phyloP scores from a whole-genome alignment of 352 stramenopile species.

The Phytophthora sp. region DNA sequence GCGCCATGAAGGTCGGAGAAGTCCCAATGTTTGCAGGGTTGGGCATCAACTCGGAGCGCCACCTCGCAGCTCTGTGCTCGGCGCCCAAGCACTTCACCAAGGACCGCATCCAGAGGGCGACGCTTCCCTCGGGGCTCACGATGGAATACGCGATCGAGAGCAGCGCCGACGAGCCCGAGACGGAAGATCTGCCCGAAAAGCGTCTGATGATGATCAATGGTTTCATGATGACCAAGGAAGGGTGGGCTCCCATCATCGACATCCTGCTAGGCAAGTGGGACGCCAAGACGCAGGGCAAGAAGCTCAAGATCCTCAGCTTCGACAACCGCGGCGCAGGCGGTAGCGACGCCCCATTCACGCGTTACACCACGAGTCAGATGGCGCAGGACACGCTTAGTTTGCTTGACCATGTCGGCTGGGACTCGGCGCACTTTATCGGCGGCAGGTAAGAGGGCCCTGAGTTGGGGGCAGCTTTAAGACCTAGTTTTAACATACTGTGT shows the following conservation, averaged over 20 bases:
- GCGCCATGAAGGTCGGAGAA: slow-evolving; percentile 29
- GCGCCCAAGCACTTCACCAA: slow-evolving; percentile 39
- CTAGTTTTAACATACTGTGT: neutral
- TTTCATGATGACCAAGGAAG: slow-evolving; percentile 52
- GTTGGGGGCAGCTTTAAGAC: neutral
- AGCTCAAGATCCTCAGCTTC: slow-evolving; percentile 46
- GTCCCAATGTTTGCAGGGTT: slow-evolving; percentile 24
- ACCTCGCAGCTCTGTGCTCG: slow-evolving; percentile 44
- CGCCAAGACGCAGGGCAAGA: slow-evolving; percentile 17
- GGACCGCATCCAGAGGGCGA: slow-evolving; percentile 27
- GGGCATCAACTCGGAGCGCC: slow-evolving; percentile 37
- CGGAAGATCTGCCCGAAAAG: slow-evolving; percentile 34
- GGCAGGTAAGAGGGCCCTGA: slow-evolving; percentile 24
- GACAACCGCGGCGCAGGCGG: slow-evolving; percentile 60
- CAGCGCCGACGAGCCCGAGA: slow-evolving; percentile 17
- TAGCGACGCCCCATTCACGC: slow-evolving; percentile 37
- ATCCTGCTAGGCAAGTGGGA: slow-evolving; percentile 45
- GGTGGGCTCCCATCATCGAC: slow-evolving; percentile 45
- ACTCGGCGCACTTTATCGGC: slow-evolving; percentile 45
- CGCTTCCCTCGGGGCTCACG: slow-evolving; percentile 34
- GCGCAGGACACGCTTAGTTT: slow-evolving; percentile 50
- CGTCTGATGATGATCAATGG: slow-evolving; percentile 53
- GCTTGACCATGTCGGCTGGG: slow-evolving; percentile 50
- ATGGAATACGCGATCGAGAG: slow-evolving; percentile 41
- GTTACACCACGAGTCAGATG: slow-evolving; percentile 62